Percentiles rank a stretch among this genome's conserved stretches.
These are phyloP conservation scores for Leccinum uliginosum DNA, from an alignment of 768 basidiomycete genomes.

Conservation along the genomic window DNA sequence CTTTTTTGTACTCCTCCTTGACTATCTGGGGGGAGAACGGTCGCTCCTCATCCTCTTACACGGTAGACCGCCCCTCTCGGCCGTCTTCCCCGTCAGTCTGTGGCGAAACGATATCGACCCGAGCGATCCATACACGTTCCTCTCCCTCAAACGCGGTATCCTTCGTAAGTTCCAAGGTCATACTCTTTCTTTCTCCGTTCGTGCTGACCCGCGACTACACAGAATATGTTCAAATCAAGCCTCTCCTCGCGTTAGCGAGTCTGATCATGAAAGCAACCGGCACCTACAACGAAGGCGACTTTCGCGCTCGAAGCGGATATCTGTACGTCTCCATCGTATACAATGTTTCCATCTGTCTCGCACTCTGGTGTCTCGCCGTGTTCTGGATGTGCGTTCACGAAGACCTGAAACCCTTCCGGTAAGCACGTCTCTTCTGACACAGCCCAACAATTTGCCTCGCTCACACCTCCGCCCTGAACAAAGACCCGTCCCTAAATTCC, in stretches of 20 bases:
- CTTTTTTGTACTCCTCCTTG: conserved; percentile 79
- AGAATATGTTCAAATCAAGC: conserved; percentile 99
- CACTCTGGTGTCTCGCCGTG: conserved; percentile 88
- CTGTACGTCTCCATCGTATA: conserved; percentile 86
- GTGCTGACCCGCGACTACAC: conserved; percentile 3
- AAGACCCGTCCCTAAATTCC: conserved; percentile 93
- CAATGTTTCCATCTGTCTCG: conserved; percentile 76
- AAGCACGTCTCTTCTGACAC: conserved; percentile 16
- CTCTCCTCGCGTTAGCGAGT: conserved; percentile 78
- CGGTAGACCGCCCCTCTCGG: conserved; percentile 82
- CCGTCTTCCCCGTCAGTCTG: conserved; percentile 82
- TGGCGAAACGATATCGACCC: conserved; percentile 85
- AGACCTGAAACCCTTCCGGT: conserved; percentile 89
- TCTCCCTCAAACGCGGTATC: conserved; percentile 93
- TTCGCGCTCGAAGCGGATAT: conserved; percentile 83
- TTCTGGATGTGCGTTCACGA: conserved; percentile 93
- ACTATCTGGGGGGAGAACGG: conserved; percentile 89
- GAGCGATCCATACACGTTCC: conserved; percentile 91
- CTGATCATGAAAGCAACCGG: conserved; percentile 82
- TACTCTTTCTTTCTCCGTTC: background rate
- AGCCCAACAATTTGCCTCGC: background rate
- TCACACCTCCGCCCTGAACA: background rate
- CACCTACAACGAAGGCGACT: conserved; percentile 86
- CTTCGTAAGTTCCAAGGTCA: conserved; percentile 53
- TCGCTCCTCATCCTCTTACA: conserved; percentile 89